Conservation (phyloP, 345 rosid genomes). For the Ceriops tagal region DNA sequence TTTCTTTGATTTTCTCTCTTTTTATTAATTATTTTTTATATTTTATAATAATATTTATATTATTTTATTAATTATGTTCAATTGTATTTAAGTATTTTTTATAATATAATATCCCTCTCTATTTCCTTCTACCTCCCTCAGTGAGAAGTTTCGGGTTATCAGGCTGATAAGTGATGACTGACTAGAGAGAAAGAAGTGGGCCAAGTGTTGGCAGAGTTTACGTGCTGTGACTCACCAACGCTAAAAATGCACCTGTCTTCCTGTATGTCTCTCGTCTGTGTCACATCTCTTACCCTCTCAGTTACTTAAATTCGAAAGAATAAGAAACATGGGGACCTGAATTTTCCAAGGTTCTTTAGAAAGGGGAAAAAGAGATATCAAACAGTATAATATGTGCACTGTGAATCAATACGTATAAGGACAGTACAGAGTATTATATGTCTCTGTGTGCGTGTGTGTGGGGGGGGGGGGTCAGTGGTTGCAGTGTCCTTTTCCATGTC, state of each 20-base stretch:
- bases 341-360: conserved; percentile 10
- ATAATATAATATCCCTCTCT: neutral
- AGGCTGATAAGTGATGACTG: conserved; percentile 17
- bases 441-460: neutral
- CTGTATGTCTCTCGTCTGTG: conserved; percentile 13
- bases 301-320: conserved; percentile 36
- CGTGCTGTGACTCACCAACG: conserved; percentile 21
- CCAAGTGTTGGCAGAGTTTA: neutral
- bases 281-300: conserved; percentile 43
- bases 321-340: conserved; percentile 28
- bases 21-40: too few species aligned
- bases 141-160: conserved; percentile 3
- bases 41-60: too few species aligned
- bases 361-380: neutral
- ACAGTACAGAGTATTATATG: neutral
- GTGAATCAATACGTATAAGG: conserved; percentile 19
- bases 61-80: too few species aligned
- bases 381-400: neutral
- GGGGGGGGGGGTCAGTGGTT: neutral
- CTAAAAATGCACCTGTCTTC: neutral
- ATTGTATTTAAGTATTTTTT: too few species aligned
- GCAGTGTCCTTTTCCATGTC: conserved; percentile 32
- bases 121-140: too few species aligned
- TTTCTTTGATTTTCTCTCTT: too few species aligned
- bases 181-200: conserved; percentile 25